Conservation (phyloP, 208 protist species). For the Trypanosoma caninum region DNA sequence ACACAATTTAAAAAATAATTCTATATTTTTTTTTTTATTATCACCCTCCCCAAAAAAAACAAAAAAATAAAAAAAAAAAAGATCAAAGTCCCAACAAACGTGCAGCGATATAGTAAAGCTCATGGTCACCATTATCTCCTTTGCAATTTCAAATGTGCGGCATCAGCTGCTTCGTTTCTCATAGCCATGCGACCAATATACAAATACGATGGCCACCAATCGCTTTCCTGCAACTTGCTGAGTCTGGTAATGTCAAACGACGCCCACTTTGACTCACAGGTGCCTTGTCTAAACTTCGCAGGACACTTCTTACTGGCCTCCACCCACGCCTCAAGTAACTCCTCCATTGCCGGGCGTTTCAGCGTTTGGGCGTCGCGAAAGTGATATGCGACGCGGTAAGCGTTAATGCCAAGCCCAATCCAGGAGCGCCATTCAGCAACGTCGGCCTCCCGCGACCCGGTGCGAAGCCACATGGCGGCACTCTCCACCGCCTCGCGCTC, state of each 20-base stretch:
- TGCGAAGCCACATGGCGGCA: conserved; percentile 62
- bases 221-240: conserved; percentile 4
- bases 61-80: too few relatives aligned
- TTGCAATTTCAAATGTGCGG: conserved; percentile 1
- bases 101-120: too few relatives aligned
- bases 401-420: conserved; percentile 72
- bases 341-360: conserved; percentile 65
- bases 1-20: too few relatives aligned
- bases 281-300: conserved; percentile 61
- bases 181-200: conserved; percentile 57
- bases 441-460: conserved; percentile 52
- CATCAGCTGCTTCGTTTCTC: conserved; percentile 30
- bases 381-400: conserved; percentile 72
- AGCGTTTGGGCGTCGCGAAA: conserved; percentile 59
- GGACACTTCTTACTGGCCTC: conserved; percentile 70
- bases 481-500: conserved; percentile 67
- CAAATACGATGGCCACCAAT: conserved; percentile 75
- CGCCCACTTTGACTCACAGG: conserved; percentile 66
- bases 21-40: too few relatives aligned
- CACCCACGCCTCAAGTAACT: conserved; percentile 81
- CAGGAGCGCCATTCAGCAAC: conserved; percentile 80
- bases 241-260: conserved; percentile 61
- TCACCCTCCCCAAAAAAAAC: too few relatives aligned
- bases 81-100: too few relatives aligned
- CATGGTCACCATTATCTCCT: too few relatives aligned